phyloP scores from a whole-genome alignment of 371 early-diverging fungal genomes.

The Capniomyces stellatus region DNA sequence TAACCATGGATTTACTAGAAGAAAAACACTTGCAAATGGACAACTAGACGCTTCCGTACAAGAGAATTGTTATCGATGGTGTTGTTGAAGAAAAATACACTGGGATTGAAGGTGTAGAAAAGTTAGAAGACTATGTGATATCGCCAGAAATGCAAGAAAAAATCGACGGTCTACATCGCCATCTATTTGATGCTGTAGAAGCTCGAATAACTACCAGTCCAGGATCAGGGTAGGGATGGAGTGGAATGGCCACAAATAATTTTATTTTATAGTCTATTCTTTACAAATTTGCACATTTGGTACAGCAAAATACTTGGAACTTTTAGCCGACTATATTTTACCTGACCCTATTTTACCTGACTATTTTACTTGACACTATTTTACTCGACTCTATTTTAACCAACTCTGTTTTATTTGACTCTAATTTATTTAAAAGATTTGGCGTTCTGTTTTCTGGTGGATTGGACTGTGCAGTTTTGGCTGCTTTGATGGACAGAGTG shows the following conservation, averaged over 20 bases:
- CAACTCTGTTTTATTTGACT: too few species aligned
- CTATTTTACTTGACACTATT: too few species aligned
- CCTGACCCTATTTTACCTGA: too few species aligned
- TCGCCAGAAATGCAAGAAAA: background rate
- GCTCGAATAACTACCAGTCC: background rate
- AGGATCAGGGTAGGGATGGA: background rate
- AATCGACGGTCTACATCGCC: background rate
- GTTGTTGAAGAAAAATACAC: too few species aligned
- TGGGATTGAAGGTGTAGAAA: background rate
- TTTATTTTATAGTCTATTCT: background rate
- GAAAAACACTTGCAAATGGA: too few species aligned
- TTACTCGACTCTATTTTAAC: too few species aligned
- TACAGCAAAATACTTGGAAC: too few species aligned
- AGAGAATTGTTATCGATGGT: too few species aligned
- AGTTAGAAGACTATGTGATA: background rate
- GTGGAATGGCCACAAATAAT: background rate
- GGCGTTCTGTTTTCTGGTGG: constrained; percentile 90
- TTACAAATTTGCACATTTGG: too few species aligned
- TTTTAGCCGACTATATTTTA: too few species aligned
- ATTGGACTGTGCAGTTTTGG: constrained; percentile 74
- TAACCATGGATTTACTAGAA: too few species aligned
- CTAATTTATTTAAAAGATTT: constrained; percentile 28
- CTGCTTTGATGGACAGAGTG: constrained; percentile 49
- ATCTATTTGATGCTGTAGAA: background rate
- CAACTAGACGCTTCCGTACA: too few species aligned